These are phyloP conservation scores for Penicillium ochrochloron DNA, from an alignment of 495 filamentous ascomycete genomes.

Conservation along the genomic window DNA sequence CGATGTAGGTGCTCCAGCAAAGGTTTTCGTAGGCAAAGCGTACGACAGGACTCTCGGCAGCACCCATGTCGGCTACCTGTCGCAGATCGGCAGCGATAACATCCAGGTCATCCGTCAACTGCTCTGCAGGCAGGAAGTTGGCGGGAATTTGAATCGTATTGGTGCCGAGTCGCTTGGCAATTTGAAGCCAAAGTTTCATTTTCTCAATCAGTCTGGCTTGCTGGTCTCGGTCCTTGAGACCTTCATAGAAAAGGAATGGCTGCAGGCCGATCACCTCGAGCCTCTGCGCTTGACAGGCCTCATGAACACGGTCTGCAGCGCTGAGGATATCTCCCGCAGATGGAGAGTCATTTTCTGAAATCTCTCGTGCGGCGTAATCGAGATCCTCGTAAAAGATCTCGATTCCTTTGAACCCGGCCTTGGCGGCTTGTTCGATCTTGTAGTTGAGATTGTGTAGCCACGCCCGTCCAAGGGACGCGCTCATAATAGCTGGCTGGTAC, in stretches of 20 bases:
- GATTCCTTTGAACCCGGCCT: slow-evolving; percentile 65
- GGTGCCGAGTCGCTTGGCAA: slow-evolving; percentile 62
- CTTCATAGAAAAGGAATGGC: slow-evolving; percentile 75
- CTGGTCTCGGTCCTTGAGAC: slow-evolving; percentile 60
- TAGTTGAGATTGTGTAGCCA: slow-evolving; percentile 60
- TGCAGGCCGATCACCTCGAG: slow-evolving; percentile 60
- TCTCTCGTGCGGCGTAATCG: slow-evolving; percentile 49
- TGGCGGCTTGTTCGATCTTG: slow-evolving; percentile 64
- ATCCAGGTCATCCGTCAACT: slow-evolving; percentile 56
- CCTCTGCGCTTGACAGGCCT: slow-evolving; percentile 23
- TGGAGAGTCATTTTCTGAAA: slow-evolving; percentile 19
- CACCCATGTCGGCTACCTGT: slow-evolving; percentile 40
- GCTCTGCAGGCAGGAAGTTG: slow-evolving; percentile 59
- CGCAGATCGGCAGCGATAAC: slow-evolving; percentile 67
- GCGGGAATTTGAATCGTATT: slow-evolving; percentile 70
- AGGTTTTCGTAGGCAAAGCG: slow-evolving; percentile 72
- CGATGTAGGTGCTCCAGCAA: slow-evolving; percentile 66
- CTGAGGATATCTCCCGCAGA: slow-evolving; percentile 50
- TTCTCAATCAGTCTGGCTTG: slow-evolving; percentile 60
- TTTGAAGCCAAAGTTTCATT: slow-evolving; percentile 64
- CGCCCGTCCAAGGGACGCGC: slow-evolving; percentile 62
- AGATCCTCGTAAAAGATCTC: slow-evolving; percentile 80
- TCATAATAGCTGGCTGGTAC: slow-evolving; percentile 30
- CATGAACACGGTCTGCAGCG: slow-evolving; percentile 51
- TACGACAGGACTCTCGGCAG: slow-evolving; percentile 48